phyloP scores from a whole-genome alignment of 169 alveolate species.

The Plasmodium chabaudi region DNA sequence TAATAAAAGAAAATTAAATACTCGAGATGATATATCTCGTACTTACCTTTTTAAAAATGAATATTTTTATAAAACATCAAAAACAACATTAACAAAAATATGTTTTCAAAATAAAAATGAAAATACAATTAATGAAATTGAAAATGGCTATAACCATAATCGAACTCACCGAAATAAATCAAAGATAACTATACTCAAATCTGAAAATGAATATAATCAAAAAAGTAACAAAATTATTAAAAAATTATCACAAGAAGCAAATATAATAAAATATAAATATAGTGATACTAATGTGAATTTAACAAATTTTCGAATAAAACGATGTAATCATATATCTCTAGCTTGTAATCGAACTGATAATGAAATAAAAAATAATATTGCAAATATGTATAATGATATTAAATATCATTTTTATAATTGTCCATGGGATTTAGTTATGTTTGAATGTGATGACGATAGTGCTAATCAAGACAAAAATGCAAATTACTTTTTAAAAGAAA shows the following conservation, averaged over 20 bases:
- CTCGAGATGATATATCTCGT: neutral
- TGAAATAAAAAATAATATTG: slow-evolving; percentile 51
- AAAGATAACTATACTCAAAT: too few relatives aligned
- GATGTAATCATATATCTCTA: slow-evolving; percentile 63
- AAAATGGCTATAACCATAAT: too few relatives aligned
- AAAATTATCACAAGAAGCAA: neutral
- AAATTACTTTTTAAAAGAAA: slow-evolving; percentile 54
- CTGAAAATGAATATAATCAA: too few relatives aligned
- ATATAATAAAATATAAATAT: slow-evolving; percentile 33
- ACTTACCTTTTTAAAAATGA: slow-evolving; percentile 5
- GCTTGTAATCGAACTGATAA: slow-evolving; percentile 50
- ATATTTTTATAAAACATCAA: neutral
- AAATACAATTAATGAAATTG: too few relatives aligned
- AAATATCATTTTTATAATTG: slow-evolving; percentile 37
- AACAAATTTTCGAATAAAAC: slow-evolving; percentile 54
- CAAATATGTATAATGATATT: slow-evolving; percentile 62
- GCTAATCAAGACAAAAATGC: neutral
- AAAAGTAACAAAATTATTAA: neutral
- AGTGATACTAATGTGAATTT: slow-evolving; percentile 35
- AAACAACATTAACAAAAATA: too few relatives aligned
- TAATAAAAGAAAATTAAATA: slow-evolving; percentile 6
- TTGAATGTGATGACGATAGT: slow-evolving; percentile 30
- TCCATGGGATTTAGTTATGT: slow-evolving; percentile 73
- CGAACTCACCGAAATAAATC: too few relatives aligned
- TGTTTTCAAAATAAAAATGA: too few relatives aligned